Conservation (phyloP, 2,329 filamentous ascomycete genomes). For the Fusarium sp. region DNA sequence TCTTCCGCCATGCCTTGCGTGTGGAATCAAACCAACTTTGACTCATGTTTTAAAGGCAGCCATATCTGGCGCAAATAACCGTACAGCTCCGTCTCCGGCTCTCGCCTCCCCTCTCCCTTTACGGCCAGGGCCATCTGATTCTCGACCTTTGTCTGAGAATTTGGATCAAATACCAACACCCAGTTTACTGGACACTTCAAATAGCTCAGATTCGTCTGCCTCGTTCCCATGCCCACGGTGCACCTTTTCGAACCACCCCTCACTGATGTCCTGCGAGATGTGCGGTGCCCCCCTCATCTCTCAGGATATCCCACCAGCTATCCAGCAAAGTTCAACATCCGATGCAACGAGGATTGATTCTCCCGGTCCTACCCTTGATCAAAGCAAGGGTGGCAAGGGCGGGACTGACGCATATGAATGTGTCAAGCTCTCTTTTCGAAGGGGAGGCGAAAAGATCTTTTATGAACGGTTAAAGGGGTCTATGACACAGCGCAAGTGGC, state of each 20-base stretch:
- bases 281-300: constrained; percentile 82
- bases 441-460: constrained; percentile 89
- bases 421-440: constrained; percentile 92
- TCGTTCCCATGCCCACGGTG: constrained; percentile 83
- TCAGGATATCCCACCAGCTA: constrained; percentile 54
- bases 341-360: constrained; percentile 71
- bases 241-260: constrained; percentile 94
- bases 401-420: constrained; percentile 73
- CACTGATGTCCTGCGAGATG: constrained; percentile 87
- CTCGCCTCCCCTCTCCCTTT: constrained; percentile 45
- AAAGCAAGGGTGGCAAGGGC: constrained; percentile 45
- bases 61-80: constrained; percentile 77
- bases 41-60: constrained; percentile 87
- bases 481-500: constrained; percentile 94
- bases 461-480: constrained; percentile 88
- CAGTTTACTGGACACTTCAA: neutral
- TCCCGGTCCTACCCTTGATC: constrained; percentile 76
- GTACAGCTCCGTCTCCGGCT: constrained; percentile 46
- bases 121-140: constrained; percentile 38
- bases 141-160: constrained; percentile 20
- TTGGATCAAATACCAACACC: constrained; percentile 7
- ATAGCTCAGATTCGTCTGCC: constrained; percentile 38
- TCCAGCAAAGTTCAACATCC: constrained; percentile 52
- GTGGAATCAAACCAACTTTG: constrained; percentile 91
- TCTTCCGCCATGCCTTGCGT: constrained; percentile 88